Evolutionary conservation across 495 filamentous ascomycete species (phyloP).

Genomic region (Penicillium lagena): DNA sequence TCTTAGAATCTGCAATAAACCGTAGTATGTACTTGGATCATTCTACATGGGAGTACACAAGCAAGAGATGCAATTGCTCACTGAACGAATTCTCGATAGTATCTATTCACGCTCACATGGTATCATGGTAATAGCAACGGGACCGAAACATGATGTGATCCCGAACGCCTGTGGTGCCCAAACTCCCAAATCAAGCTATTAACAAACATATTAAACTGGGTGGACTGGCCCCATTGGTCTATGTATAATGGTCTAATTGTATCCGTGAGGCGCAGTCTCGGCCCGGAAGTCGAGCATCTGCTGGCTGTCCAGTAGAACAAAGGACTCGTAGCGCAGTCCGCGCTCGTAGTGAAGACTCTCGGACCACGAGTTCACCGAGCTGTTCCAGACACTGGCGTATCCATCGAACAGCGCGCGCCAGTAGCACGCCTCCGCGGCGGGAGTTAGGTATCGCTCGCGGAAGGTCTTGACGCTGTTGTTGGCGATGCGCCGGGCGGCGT

Average conservation of each 20-base stretch:
- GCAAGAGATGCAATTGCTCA: too few species aligned
- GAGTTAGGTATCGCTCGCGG: constrained; percentile 51
- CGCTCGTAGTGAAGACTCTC: constrained; percentile 11
- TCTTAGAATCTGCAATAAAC: too few species aligned
- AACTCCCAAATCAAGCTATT: too few species aligned
- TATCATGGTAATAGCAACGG: too few species aligned
- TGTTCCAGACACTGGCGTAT: constrained; percentile 40
- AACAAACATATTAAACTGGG: neutral
- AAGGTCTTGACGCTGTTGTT: constrained; percentile 49
- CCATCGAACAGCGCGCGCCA: constrained; percentile 47
- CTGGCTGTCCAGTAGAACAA: constrained; percentile 27
- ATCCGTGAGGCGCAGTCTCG: neutral
- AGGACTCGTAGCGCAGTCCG: constrained; percentile 36
- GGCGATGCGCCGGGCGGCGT: constrained; percentile 46
- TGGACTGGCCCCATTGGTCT: neutral
- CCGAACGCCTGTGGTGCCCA: too few species aligned
- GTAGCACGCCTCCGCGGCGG: constrained; percentile 54
- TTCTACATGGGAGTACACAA: too few species aligned
- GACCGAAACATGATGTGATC: too few species aligned
- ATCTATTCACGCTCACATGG: too few species aligned
- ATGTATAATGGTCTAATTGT: constrained; percentile 1
- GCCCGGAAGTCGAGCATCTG: constrained; percentile 27
- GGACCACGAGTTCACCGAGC: constrained; percentile 18
- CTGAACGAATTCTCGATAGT: too few species aligned
- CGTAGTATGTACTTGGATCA: too few species aligned